Evolutionary conservation across 2,329 filamentous ascomycete genomes (phyloP).

Genomic region (Microascus cirrosus): DNA sequence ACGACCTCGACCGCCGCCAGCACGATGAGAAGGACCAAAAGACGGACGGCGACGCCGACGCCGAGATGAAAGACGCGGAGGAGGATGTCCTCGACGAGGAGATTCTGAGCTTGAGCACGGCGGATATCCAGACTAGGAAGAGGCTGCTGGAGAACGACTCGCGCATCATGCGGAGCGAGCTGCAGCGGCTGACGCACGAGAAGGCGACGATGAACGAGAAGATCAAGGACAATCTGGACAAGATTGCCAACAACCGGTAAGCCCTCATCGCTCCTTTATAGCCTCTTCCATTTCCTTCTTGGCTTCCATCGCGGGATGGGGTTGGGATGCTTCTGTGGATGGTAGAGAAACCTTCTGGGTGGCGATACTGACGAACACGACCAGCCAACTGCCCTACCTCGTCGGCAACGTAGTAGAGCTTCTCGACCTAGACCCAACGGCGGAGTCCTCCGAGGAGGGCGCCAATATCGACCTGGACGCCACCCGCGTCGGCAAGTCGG

Average conservation of each 20-base stretch:
- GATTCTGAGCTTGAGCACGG: slow-evolving; percentile 83
- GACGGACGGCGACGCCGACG: slow-evolving; percentile 52
- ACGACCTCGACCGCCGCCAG: slow-evolving; percentile 73
- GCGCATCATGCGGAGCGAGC: slow-evolving; percentile 97
- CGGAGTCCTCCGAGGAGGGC: slow-evolving; percentile 91
- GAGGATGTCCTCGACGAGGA: slow-evolving; percentile 85
- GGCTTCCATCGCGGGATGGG: neutral
- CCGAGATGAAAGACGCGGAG: slow-evolving; percentile 81
- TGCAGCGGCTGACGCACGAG: slow-evolving; percentile 86
- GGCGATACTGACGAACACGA: neutral
- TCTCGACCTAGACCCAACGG: slow-evolving; percentile 89
- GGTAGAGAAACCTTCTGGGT: neutral
- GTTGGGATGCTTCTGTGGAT: neutral
- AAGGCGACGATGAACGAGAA: slow-evolving; percentile 95
- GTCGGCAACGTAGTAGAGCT: slow-evolving; percentile 98
- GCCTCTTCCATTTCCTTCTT: neutral
- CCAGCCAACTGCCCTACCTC: slow-evolving; percentile 93
- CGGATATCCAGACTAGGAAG: slow-evolving; percentile 85
- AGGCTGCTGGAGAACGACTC: slow-evolving; percentile 94
- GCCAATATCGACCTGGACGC: slow-evolving; percentile 98
- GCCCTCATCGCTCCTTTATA: slow-evolving; percentile 13
- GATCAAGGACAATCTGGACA: slow-evolving; percentile 98
- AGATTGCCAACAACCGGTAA: slow-evolving; percentile 98
- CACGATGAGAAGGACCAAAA: slow-evolving; percentile 48
- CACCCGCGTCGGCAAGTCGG: slow-evolving; percentile 91